Base-by-base conservation (phyloP, 192 early-diverging fungal genomes). In the Coemansia sp. region DNA sequence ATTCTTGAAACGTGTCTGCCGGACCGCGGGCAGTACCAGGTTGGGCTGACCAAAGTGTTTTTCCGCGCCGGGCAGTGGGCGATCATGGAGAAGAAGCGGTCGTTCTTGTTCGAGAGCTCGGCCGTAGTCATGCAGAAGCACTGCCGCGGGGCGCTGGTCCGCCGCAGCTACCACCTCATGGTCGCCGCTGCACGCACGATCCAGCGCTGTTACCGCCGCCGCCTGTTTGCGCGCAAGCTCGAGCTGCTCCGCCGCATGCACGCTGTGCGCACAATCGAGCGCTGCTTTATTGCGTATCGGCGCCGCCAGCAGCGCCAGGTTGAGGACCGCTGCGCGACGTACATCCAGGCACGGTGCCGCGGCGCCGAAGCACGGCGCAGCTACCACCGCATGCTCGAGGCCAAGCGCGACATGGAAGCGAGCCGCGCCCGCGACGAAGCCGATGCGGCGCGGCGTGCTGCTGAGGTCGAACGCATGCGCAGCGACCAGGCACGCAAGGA, bases 1-100 rank as follows among this genome's bases (percentile, higher is more conserved):
- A 87, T 91, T 60, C 70, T 91, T 6, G 67, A 83, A 29, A 60
- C 73, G 6, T 83, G 82, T 16, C 91, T 98, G 48, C 64, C 69
- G 0, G 75, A 78, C 54, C 80, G 80, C 0, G 91, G 92, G 61
- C 94, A 94, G 68, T 98, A 86, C 76, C 93, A 97, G 81, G 77
- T 98, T n/a, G 97, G 97, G 53, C 69, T 87, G 42, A 91, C 92
- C 21, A 99, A 99, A 73, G 91, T 99, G 52, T 99, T 99, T 80
- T 96, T 99, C 91, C 89, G 97, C 24, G 92, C 97, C 32, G 97
- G 97, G 28, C 89, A 69, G 51, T 80, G 77, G 77, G 77, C 77
- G 0, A 61, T 80, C 28, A 69, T 80, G 77, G 97, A 99, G 74
- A 98, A 95, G 77, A 79, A 92, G 56, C 88, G 97, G 22, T 82